These are phyloP conservation scores for Cryptococcus wingfieldii DNA, from an alignment of 1,284 basidiomycete genomes.

Conservation along the genomic window DNA sequence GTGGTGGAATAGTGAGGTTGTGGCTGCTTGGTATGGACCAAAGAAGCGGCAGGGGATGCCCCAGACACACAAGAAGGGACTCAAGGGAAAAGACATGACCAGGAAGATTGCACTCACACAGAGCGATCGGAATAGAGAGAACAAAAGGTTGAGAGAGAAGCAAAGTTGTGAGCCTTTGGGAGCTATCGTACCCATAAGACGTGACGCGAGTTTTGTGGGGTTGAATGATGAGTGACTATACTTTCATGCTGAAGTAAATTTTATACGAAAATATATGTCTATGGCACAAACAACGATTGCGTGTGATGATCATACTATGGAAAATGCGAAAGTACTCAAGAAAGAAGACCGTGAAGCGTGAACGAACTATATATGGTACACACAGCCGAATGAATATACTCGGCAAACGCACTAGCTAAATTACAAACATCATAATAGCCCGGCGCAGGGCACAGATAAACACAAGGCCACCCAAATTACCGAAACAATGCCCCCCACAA, in stretches of 20 bases:
- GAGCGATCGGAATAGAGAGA: neutral
- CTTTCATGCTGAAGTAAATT: too few relatives aligned
- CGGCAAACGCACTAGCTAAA: too few relatives aligned
- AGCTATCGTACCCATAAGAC: neutral
- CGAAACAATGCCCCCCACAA: slow-evolving; percentile 20
- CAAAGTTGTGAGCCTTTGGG: neutral
- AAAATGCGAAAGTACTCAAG: too few relatives aligned
- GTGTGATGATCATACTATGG: too few relatives aligned
- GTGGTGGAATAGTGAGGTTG: slow-evolving; percentile 25
- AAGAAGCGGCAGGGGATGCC: neutral
- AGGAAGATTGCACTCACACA: neutral
- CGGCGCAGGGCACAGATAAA: slow-evolving; percentile 31
- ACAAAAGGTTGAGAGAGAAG: neutral
- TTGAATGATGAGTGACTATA: slow-evolving; percentile 1
- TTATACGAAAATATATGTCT: neutral
- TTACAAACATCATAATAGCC: slow-evolving; percentile 3
- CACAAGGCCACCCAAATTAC: slow-evolving; percentile 27
- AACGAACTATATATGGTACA: too few relatives aligned
- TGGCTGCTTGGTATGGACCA: slow-evolving; percentile 28
- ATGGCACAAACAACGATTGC: neutral
- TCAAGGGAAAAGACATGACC: neutral
- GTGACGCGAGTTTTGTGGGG: slow-evolving; percentile 1
- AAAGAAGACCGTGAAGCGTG: too few relatives aligned
- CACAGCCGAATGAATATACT: neutral
- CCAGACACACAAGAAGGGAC: neutral